Evolutionary conservation across 2,329 filamentous ascomycete species (phyloP).

Genomic region (Aspergillus arachidicola): DNA sequence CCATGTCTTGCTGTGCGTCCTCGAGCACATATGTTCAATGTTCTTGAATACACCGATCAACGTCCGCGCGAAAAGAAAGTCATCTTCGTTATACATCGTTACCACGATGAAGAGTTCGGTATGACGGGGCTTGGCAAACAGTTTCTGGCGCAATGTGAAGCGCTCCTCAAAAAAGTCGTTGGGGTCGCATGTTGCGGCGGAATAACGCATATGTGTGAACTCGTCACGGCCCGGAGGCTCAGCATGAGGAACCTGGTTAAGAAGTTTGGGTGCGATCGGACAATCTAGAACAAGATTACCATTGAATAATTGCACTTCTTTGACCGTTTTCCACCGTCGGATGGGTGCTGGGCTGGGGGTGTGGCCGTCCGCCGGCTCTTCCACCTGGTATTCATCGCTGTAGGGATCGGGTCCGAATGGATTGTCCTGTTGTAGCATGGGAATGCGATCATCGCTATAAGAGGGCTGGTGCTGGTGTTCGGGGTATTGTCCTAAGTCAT

Average conservation of each 20-base stretch:
- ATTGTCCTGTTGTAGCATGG: conserved; percentile 71
- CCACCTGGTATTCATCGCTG: conserved; percentile 45
- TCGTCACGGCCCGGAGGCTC: conserved; percentile 78
- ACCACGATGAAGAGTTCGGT: conserved; percentile 96
- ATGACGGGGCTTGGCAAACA: conserved; percentile 89
- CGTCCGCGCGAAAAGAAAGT: conserved; percentile 90
- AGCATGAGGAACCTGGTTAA: conserved; percentile 86
- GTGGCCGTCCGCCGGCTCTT: conserved; percentile 36
- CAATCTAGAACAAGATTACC: conserved; percentile 97
- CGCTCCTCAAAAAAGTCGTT: conserved; percentile 83
- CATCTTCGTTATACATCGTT: conserved; percentile 99
- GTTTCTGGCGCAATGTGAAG: conserved; percentile 86
- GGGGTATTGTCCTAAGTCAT: conserved; percentile 59
- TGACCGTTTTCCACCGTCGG: conserved; percentile 96
- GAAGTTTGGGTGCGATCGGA: conserved; percentile 82
- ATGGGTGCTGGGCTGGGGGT: conserved; percentile 64
- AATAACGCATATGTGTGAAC: conserved; percentile 79
- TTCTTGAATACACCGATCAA: conserved; percentile 99
- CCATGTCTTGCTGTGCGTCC: conserved; percentile 94
- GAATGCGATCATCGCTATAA: conserved; percentile 71
- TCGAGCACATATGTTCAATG: conserved; percentile 95
- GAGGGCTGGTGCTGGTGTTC: conserved; percentile 51
- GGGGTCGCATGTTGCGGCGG: conserved; percentile 92
- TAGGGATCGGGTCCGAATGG: conserved; percentile 66
- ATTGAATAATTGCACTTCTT: conserved; percentile 95